Conservation (phyloP, 2,329 filamentous ascomycete species). For the Clarireedia monteithiana region DNA sequence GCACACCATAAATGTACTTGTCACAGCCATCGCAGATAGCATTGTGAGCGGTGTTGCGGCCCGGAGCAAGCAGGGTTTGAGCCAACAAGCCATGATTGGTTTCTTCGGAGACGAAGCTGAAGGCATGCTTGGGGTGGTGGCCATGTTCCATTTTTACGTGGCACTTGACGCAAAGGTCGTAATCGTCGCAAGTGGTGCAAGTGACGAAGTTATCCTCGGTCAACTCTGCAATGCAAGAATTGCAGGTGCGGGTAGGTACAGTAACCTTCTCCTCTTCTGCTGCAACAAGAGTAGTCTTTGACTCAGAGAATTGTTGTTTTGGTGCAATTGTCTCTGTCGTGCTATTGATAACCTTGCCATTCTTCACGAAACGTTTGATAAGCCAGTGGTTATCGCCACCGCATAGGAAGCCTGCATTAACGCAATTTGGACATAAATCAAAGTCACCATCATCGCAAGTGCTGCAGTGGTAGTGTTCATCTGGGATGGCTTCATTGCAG, state of each 20-base stretch:
- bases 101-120: conserved; percentile 59
- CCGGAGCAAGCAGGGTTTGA: conserved; percentile 62
- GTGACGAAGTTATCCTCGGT: conserved; percentile 76
- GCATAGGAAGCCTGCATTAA: conserved; percentile 70
- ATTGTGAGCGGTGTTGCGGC: conserved; percentile 73
- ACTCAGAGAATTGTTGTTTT: conserved; percentile 18
- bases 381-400: conserved; percentile 79
- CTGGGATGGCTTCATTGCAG: conserved; percentile 70
- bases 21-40: conserved; percentile 95
- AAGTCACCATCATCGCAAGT: conserved; percentile 91
- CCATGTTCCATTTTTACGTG: conserved; percentile 72
- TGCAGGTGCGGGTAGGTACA: conserved; percentile 42
- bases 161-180: conserved; percentile 82
- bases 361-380: conserved; percentile 78
- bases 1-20: conserved; percentile 74
- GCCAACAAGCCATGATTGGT: conserved; percentile 54
- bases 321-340: conserved; percentile 73
- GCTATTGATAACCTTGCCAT: conserved; percentile 76
- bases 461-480: conserved; percentile 88
- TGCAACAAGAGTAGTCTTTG: conserved; percentile 23
- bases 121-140: conserved; percentile 82
- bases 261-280: conserved; percentile 17
- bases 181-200: conserved; percentile 80
- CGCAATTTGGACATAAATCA: conserved; percentile 78
- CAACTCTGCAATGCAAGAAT: conserved; percentile 54